These are phyloP conservation scores for Dipteronia dyeriana DNA, from an alignment of 345 rosid species.

Conservation along the genomic window DNA sequence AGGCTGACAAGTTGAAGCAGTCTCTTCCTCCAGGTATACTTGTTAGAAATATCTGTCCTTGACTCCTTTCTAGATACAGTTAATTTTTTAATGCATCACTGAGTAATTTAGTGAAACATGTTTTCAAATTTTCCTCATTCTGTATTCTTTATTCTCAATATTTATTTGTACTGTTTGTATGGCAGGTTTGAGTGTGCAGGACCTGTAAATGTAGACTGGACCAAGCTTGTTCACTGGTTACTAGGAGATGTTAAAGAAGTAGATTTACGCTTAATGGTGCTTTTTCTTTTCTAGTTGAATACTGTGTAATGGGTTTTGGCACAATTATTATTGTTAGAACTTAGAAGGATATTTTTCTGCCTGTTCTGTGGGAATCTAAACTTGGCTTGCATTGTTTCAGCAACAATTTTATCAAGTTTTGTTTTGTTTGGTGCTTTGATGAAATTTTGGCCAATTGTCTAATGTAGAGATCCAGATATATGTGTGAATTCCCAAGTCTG, in stretches of 20 bases:
- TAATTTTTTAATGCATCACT: background rate
- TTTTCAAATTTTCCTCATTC: background rate
- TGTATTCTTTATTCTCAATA: background rate
- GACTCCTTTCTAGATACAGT: background rate
- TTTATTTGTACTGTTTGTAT: background rate
- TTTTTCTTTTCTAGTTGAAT: background rate
- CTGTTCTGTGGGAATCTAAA: slow-evolving; percentile 2
- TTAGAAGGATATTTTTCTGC: background rate
- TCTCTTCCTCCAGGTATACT: slow-evolving; percentile 90
- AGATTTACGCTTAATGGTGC: background rate
- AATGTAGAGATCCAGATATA: background rate
- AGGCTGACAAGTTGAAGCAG: slow-evolving; percentile 94
- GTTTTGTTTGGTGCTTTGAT: background rate
- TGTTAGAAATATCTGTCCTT: background rate
- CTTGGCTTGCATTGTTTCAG: background rate
- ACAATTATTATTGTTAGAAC: background rate
- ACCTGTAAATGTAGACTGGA: slow-evolving; percentile 37
- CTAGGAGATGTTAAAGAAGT: slow-evolving; percentile 5
- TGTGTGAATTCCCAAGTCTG: too few relatives aligned
- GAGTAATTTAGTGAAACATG: background rate
- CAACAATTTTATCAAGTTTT: background rate
- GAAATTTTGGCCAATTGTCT: background rate
- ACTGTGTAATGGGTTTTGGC: slow-evolving; percentile 2
- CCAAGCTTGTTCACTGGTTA: background rate
- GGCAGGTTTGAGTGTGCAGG: slow-evolving; percentile 86